Evolutionary conservation across 352 stramenopile species (phyloP).

Genomic region (Pythium diclinum): DNA sequence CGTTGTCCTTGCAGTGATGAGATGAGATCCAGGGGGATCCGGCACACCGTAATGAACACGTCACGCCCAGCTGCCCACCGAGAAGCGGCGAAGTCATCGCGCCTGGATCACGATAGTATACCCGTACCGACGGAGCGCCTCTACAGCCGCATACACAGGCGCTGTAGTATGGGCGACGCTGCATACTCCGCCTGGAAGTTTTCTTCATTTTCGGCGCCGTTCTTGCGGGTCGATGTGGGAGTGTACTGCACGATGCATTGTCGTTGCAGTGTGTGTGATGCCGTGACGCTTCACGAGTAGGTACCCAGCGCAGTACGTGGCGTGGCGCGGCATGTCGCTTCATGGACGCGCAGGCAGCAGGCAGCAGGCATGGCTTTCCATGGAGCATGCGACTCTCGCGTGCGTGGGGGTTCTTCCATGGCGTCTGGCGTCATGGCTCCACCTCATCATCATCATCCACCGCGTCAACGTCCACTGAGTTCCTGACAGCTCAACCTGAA

Average conservation of each 20-base stretch:
- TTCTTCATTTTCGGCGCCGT: neutral
- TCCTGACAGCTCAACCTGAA: neutral
- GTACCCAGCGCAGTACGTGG: neutral
- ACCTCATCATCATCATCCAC: neutral
- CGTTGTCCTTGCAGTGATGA: neutral
- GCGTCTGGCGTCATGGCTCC: conserved; percentile 15
- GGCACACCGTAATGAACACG: neutral
- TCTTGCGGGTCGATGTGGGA: neutral
- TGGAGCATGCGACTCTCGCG: conserved; percentile 1
- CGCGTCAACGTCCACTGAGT: neutral
- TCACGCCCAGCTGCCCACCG: neutral
- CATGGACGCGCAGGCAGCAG: neutral
- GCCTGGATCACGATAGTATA: too few relatives aligned
- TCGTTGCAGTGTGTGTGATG: conserved; percentile 1
- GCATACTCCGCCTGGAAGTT: neutral
- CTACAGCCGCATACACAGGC: neutral
- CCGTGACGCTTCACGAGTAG: neutral
- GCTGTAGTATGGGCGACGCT: neutral
- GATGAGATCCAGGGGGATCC: neutral
- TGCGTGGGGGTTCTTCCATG: conserved; percentile 21
- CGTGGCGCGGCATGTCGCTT: neutral
- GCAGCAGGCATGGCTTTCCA: conserved; percentile 10
- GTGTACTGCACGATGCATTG: neutral
- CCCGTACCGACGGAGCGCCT: neutral
- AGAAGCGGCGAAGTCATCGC: neutral